Conservation (phyloP, 2,329 filamentous ascomycete species). For the Cordyceps fumosorosea region DNA sequence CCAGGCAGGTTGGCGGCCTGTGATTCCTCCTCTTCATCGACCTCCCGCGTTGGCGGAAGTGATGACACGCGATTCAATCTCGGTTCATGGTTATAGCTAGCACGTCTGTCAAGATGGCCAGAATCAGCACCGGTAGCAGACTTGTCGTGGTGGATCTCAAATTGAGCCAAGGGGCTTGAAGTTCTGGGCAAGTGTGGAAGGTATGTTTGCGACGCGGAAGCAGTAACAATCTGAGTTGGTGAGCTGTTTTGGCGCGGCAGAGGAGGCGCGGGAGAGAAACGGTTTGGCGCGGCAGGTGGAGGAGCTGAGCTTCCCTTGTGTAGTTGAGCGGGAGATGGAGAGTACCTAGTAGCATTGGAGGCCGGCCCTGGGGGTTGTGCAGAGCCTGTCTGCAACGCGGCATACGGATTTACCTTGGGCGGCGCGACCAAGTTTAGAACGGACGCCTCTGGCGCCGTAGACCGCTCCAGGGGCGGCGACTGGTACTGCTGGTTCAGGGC, state of each 20-base stretch:
- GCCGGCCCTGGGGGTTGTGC: slow-evolving; percentile 27
- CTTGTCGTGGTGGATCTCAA: slow-evolving; percentile 45
- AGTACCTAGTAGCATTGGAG: slow-evolving; percentile 48
- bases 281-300: slow-evolving; percentile 33
- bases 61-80: slow-evolving; percentile 49
- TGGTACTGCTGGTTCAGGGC: slow-evolving; percentile 4
- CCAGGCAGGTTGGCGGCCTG: slow-evolving; percentile 21
- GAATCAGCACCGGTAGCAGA: slow-evolving; percentile 29
- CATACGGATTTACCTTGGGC: slow-evolving; percentile 47
- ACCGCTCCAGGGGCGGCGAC: slow-evolving; percentile 15
- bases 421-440: slow-evolving; percentile 44
- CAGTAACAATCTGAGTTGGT: slow-evolving; percentile 28
- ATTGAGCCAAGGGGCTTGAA: slow-evolving; percentile 60
- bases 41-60: slow-evolving; percentile 54
- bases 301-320: slow-evolving; percentile 33
- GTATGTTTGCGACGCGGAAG: slow-evolving; percentile 36
- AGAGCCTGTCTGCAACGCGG: slow-evolving; percentile 33
- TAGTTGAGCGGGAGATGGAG: slow-evolving; percentile 45
- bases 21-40: slow-evolving; percentile 52
- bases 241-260: slow-evolving; percentile 37
- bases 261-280: slow-evolving; percentile 48
- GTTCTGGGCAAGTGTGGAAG: slow-evolving; percentile 57
- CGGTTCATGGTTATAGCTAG: slow-evolving; percentile 48
- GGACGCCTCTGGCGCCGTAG: slow-evolving; percentile 28
- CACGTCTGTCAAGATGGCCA: slow-evolving; percentile 39